phyloP scores from a whole-genome alignment of 2,329 filamentous ascomycete species.

The Colletotrichum eremochloae region DNA sequence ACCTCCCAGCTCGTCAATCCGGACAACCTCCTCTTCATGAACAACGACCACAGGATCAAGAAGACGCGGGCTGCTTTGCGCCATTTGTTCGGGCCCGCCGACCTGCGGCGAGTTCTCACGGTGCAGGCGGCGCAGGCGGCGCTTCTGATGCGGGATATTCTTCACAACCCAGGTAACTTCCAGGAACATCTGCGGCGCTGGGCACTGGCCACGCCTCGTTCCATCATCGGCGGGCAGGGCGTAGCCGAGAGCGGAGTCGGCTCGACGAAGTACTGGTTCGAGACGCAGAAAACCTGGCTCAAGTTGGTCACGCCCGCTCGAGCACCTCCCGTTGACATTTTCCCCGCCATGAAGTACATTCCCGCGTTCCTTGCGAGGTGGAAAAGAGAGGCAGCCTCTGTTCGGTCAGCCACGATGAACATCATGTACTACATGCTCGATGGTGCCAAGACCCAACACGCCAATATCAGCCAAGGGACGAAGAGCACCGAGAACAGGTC shows the following conservation, averaged over 20 bases:
- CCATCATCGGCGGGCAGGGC: constrained; percentile 45
- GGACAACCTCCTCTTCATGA: constrained; percentile 21
- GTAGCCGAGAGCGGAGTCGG: constrained; percentile 37
- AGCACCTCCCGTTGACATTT: constrained; percentile 47
- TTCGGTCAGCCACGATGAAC: constrained; percentile 54
- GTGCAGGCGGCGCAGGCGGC: constrained; percentile 45
- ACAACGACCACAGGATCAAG: constrained; percentile 29
- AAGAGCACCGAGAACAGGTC: constrained; percentile 56
- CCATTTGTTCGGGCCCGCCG: constrained; percentile 45
- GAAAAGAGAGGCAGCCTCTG: constrained; percentile 58
- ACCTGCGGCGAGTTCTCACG: constrained; percentile 40
- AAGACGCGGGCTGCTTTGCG: constrained; percentile 31
- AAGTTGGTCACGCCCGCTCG: constrained; percentile 46
- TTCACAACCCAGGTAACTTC: constrained; percentile 42
- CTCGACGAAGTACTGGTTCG: constrained; percentile 43
- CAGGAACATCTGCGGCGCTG: constrained; percentile 43
- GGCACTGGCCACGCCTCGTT: constrained; percentile 46
- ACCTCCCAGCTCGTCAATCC: constrained; percentile 45
- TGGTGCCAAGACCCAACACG: constrained; percentile 48
- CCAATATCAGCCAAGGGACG: constrained; percentile 45
- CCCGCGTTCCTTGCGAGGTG: constrained; percentile 60
- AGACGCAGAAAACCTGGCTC: constrained; percentile 45
- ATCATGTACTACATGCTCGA: constrained; percentile 56
- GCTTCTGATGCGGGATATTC: constrained; percentile 42
- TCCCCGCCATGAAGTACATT: constrained; percentile 53